These are phyloP conservation scores for Isabelozyma pseudorhagii DNA, from an alignment of 805 yeast species.

Conservation along the genomic window DNA sequence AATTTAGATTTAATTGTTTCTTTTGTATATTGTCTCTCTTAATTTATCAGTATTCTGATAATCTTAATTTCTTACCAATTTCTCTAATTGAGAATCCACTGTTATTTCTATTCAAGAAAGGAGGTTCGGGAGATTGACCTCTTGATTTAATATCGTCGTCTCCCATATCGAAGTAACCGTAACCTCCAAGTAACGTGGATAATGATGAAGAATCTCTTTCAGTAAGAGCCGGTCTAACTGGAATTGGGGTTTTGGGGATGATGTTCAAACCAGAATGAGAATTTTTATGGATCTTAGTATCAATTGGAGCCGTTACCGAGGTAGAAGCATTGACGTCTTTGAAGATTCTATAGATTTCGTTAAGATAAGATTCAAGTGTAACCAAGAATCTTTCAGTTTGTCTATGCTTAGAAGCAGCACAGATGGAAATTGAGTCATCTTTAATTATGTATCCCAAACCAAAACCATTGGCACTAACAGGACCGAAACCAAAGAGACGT, in stretches of 20 bases:
- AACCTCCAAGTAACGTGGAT: slow-evolving; percentile 50
- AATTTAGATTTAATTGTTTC: not conserved
- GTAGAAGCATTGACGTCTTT: slow-evolving; percentile 18
- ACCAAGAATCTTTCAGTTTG: slow-evolving; percentile 55
- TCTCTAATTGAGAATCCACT: slow-evolving; percentile 47
- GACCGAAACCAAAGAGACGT: slow-evolving; percentile 58
- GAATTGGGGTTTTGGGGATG: not conserved
- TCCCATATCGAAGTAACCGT: slow-evolving; percentile 59
- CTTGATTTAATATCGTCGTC: slow-evolving; percentile 52
- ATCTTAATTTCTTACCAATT: slow-evolving; percentile 61
- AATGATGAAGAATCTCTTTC: slow-evolving; percentile 6
- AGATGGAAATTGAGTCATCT: slow-evolving; percentile 49
- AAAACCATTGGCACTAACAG: slow-evolving; percentile 56
- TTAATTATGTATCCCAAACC: slow-evolving; percentile 56
- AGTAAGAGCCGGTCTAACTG: not conserved
- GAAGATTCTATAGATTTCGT: slow-evolving; percentile 39
- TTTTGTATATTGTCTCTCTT: not conserved
- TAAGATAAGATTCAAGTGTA: slow-evolving; percentile 48
- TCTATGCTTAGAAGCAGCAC: slow-evolving; percentile 59
- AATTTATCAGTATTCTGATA: slow-evolving; percentile 52
- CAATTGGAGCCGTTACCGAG: slow-evolving; percentile 18
- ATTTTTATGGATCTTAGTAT: slow-evolving; percentile 24
- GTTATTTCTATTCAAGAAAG: slow-evolving; percentile 35
- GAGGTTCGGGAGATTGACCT: slow-evolving; percentile 58
- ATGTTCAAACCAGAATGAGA: not conserved